Base-by-base conservation (phyloP, 1,139 yeast genomes). In the Debaryomycetaceae sp. region DNA sequence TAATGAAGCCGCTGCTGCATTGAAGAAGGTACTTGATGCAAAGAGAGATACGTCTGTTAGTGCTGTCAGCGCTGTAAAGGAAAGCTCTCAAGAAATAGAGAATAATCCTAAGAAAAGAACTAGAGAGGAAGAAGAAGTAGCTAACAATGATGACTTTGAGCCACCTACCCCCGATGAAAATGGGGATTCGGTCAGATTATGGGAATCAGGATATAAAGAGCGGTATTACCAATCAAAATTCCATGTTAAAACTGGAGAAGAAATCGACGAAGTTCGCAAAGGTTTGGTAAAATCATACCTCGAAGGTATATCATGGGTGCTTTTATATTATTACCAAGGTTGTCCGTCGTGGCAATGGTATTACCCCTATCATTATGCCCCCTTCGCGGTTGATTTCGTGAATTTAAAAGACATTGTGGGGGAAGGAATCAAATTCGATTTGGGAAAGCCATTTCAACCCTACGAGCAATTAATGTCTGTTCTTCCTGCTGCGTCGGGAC, bases 261-360 rank as follows among this genome's bases (percentile, higher is more conserved):
- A 86, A 52, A 75, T 83, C 33, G 76, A 78, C 1, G 62, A 65
- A 13, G 73, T 81, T 35, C 77, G 85, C 43, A 76, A 76, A 48
- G 74, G 78, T 37, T 82, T 93, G 57, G 91, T 85, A 0, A 72
- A 72, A 42, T 79, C 83, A 46, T 95, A 95, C 60, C 78, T 95
- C 47, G 97, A 93, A 64, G 99, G 99, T 48, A 86, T 93, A 6
- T 83, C 96, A 14, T 95, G 99, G 99, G 97, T 86, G 1, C 72
- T 93, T 49, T 67, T 87, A 45, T 95, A 95, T 63, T 95, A 95
- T 66, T 93, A 88, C 62, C 99, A 93, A 67, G 98, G 97, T 4
- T 93, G 98, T 67, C 96, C 97, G 0, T 91, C 98, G 0, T 95
- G 99, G 99, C 86, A 85, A 46, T 95, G 99, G 99, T 95, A 81